Evolutionary conservation across 257 asterid species (phyloP), one percentile per base, ranked within the genome.

Genomic region (Scutellaria minor): DNA sequence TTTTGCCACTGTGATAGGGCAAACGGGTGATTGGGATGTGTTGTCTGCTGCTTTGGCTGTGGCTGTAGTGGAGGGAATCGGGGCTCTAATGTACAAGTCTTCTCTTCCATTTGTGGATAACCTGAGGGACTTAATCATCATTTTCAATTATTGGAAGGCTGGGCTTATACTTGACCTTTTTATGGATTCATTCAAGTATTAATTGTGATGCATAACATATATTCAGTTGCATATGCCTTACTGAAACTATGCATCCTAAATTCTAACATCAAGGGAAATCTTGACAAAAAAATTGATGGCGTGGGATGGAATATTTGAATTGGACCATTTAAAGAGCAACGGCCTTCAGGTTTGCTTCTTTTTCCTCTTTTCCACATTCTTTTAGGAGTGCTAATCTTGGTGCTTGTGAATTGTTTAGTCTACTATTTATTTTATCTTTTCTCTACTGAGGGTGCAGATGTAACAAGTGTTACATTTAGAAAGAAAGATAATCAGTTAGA

Each of bases 21-120:
- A 91, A 79, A 94, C 99, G 1, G 99, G 99, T 55, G 99, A 91
- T 50, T 91, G 98, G 99, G 99, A 94, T 81, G 89, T 94, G 74
- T 80, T 94, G 65, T 91, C 99, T 55, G 96, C 99, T 46, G 99
- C 89, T 22, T 72, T 94, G 79, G 76, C 97, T 51, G 97, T 91
- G 70, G 97, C 87, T 54, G 79, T 91, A n/a, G 97, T 94, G 47
- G 99, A 94, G 84, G 97, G 90, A 39, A 87, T 91, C 45, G 99
- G 99, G 70, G 97, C 97, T 75, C 88, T 94, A 70, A 88, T 85
- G 97, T 94, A 91, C 78, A 87, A 75, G 75, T 69, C 85, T 14
- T 85, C 96, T 56, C 75, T 83, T 63, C 87, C 92, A 57, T 79
- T 87, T 20, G 69, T 81, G 12, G 83, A 83, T 64, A 83, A 76